These are phyloP conservation scores for Lactarius indigo DNA, from an alignment of 768 basidiomycete genomes.

Conservation along the genomic window DNA sequence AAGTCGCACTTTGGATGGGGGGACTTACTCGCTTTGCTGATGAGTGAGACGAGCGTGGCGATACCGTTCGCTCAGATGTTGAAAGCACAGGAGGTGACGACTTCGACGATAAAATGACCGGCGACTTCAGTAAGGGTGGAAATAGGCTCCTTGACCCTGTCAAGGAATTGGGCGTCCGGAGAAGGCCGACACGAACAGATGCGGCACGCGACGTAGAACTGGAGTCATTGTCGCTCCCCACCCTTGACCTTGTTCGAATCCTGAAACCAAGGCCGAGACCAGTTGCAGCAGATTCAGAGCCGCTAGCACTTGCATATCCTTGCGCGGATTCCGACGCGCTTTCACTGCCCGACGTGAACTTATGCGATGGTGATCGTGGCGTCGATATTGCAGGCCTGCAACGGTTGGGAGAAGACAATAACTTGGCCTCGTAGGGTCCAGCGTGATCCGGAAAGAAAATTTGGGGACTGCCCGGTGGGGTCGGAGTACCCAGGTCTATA, in stretches of 20 bases:
- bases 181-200: slow-evolving; percentile 16
- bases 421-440: slow-evolving; percentile 14
- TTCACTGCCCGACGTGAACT: slow-evolving; percentile 18
- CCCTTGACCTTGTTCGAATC: slow-evolving; percentile 16
- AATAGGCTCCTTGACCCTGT: slow-evolving; percentile 4
- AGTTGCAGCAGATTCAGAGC: slow-evolving; percentile 20
- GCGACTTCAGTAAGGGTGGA: slow-evolving; percentile 7
- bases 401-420: neutral
- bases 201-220: slow-evolving; percentile 11
- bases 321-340: slow-evolving; percentile 21
- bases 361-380: slow-evolving; percentile 12
- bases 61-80: slow-evolving; percentile 11
- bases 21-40: slow-evolving; percentile 16
- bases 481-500: slow-evolving; percentile 1
- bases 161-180: slow-evolving; percentile 15
- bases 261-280: slow-evolving; percentile 23
- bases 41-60: slow-evolving; percentile 3
- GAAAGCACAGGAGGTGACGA: slow-evolving; percentile 5
- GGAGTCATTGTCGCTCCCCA: neutral
- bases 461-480: slow-evolving; percentile 7
- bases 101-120: neutral
- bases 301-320: slow-evolving; percentile 19
- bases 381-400: slow-evolving; percentile 20
- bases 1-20: slow-evolving; percentile 5
- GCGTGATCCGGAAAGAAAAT: slow-evolving; percentile 10